Base-by-base conservation (phyloP, 495 filamentous ascomycete species). In the Neurospora cerealis region DNA sequence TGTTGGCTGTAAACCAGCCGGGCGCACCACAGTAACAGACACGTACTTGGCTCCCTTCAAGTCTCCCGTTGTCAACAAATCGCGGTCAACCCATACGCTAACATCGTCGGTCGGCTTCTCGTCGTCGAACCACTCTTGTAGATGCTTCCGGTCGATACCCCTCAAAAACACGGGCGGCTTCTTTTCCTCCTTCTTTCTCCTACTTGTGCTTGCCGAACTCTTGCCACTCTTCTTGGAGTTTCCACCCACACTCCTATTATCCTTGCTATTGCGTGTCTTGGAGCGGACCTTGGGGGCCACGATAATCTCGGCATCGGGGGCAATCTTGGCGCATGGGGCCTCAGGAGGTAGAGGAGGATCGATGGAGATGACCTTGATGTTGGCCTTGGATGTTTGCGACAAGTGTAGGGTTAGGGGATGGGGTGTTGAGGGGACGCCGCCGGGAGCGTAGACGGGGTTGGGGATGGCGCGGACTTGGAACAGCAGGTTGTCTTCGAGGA, bases 361-460 rank as follows among this genome's bases (percentile, higher is more conserved):
- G 36, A 97, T 83, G 40, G 94, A 93, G 9, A 92, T 90, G 42
- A 98, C 86, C 42, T 91, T 88, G 73, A 99, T 93, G 80, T 93
- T 97, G 6, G 96, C 96, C 5, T 95, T 97, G 13, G 95, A 97
- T 5, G 96, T 99, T 4, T 93, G 95, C 19, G 95, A 97, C 5
- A 99, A 89, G 82, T 98, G 96, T 32, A 99, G 85, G 7, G 94
- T 94, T 71, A 99, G 83, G 21, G 96, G 93, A 78, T 99, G 96
- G 38, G 90, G 80, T 13, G 76, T 78, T 17, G 87, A 77, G 42
- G 80, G 74, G 1, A 83, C 75, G 19, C 83, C 85, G 32, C 78
- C 73, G 6, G 86, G 84, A 38, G 83, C 87, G 76, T 90, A 93
- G 21, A 85, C 84, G 19, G 94, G 94, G 79, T 96, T 97, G 17